Base-by-base conservation (phyloP, 495 filamentous ascomycete species). In the Friedmanniomyces simplex region DNA sequence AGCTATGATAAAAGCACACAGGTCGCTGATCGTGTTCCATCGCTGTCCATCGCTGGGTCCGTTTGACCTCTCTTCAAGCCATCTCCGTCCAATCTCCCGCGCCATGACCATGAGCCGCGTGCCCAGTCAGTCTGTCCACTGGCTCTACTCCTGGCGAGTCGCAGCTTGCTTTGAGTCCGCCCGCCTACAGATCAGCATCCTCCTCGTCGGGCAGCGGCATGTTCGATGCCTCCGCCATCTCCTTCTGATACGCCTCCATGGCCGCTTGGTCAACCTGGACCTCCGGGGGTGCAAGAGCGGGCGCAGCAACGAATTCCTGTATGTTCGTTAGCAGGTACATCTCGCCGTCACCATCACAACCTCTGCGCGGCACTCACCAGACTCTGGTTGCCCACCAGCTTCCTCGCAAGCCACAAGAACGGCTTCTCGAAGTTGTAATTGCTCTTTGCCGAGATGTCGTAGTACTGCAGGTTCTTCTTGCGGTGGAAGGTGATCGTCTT, bases 391-490 rank as follows among this genome's bases (percentile, higher is more conserved):
- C 93, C 94, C 59, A 96, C 94, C 48, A 97, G 82, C 83, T 99
- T 97, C 69, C 94, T 84, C 53, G 93, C 94, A 66, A 99, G 86
- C 94, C 94, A 99, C 60, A 99, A 83, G 87, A 99, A 99, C 59
- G 94, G 94, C 84, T 99, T 99, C 86, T 99, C 94, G 78, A 99
- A 99, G 85, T 99, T 99, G 80, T 99, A 99, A 79, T 99, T 99
- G 66, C 90, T 96, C 82, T 99, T 99, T 72, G 94, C 94, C 48
- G 89, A 95, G 72, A 99, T 99, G 63, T 99, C 94, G 81, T 99
- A 99, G 83, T 99, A 99, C 75, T 99, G 94, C 18, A 99, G 83
- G 78, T 97, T 97, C 86, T 99, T 99, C 84, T 99, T 99, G 71
- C 94, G 91, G 80, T 99, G 94, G 88, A 99, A 99, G 62, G 94